These are phyloP conservation scores for Persicaria tinctoria DNA, from an alignment of 148 eudicot genomes.

Conservation along the genomic window DNA sequence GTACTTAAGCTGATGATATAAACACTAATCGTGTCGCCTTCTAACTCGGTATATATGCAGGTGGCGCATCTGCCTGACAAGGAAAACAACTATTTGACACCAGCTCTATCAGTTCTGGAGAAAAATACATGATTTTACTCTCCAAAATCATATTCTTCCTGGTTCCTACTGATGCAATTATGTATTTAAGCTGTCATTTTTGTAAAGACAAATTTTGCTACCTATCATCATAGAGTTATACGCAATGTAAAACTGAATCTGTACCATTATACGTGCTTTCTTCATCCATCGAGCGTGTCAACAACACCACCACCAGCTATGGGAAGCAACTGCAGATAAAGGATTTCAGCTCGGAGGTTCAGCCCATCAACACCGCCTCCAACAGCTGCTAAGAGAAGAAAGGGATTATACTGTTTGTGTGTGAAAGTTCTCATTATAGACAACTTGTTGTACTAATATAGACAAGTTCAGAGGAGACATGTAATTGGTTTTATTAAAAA, in stretches of 20 bases:
- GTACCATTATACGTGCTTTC: not conserved
- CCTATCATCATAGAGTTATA: slow-evolving; percentile 7
- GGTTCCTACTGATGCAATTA: not conserved
- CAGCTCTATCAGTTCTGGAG: slow-evolving; percentile 81
- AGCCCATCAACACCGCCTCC: no score
- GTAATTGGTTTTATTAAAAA: no score
- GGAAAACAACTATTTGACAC: slow-evolving; percentile 89
- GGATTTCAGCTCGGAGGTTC: no score
- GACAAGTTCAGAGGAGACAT: no score
- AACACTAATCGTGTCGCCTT: not conserved
- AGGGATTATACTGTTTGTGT: no score
- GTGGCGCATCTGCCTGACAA: slow-evolving; percentile 99
- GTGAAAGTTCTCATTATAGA: no score
- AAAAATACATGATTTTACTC: slow-evolving; percentile 63
- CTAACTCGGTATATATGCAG: slow-evolving; percentile 26
- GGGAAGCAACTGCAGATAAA: no score
- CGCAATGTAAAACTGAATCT: not conserved
- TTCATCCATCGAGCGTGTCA: not conserved
- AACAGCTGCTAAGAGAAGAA: no score
- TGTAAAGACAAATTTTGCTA: not conserved
- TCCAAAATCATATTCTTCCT: not conserved
- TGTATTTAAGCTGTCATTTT: not conserved
- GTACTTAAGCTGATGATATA: not conserved
- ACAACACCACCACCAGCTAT: not conserved
- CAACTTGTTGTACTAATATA: no score